A percentile compares a stretch with the other conserved stretches of the same genome.
These are phyloP conservation scores for Psilocybe tampanensis DNA, from an alignment of 768 basidiomycete species.

Conservation along the genomic window DNA sequence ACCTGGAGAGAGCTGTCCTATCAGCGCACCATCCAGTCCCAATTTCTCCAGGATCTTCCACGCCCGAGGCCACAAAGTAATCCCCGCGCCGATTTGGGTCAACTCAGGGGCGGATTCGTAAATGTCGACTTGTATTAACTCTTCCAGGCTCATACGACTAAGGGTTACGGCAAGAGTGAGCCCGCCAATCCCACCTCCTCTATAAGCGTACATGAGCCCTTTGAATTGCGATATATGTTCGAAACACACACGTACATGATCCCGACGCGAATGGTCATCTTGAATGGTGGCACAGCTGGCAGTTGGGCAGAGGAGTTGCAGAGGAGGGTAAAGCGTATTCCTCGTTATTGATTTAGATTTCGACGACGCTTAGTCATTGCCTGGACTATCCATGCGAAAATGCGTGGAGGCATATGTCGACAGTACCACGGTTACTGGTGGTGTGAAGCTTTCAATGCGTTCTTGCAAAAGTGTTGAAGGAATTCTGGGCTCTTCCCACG, in stretches of 20 bases:
- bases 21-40: conserved; percentile 18
- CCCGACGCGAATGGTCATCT: conserved; percentile 15
- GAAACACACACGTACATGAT: conserved; percentile 15
- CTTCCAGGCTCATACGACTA: conserved; percentile 25
- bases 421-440: too few species aligned
- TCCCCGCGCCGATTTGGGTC: conserved; percentile 40
- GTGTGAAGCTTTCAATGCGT: too few species aligned
- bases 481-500: too few species aligned
- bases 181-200: conserved; percentile 34
- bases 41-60: conserved; percentile 28
- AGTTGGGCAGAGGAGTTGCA: too few species aligned
- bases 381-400: too few species aligned
- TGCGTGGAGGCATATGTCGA: too few species aligned
- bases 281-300: too few species aligned
- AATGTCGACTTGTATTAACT: conserved; percentile 32
- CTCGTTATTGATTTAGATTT: too few species aligned
- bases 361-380: too few species aligned
- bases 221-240: neutral
- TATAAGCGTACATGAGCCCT: conserved; percentile 1
- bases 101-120: conserved; percentile 41
- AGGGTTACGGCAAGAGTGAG: conserved; percentile 28
- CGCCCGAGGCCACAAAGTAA: conserved; percentile 33
- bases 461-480: too few species aligned
- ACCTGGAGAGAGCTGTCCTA: conserved; percentile 16
- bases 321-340: too few species aligned